Conservation (phyloP, 2,329 filamentous ascomycete genomes). For the Juglanconis sp. region DNA sequence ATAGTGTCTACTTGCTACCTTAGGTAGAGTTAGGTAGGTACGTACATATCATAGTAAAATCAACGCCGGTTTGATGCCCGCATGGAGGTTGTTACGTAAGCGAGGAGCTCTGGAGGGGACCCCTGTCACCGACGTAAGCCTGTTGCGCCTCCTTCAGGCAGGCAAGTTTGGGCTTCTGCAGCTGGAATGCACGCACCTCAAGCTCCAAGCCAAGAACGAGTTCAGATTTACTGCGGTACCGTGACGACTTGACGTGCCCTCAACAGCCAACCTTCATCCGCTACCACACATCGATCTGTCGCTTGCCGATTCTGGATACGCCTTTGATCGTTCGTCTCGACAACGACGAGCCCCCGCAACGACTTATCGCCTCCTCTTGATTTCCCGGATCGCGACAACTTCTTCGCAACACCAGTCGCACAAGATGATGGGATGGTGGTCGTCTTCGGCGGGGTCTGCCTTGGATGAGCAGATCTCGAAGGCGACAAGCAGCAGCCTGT, state of each 20-base stretch:
- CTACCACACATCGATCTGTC: neutral
- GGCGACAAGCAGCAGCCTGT: constrained; percentile 92
- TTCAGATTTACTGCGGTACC: neutral
- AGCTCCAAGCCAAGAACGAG: neutral
- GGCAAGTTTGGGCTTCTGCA: neutral
- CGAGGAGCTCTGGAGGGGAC: neutral
- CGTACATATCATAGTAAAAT: no score
- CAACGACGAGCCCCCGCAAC: neutral
- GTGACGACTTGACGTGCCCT: neutral
- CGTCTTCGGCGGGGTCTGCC: constrained; percentile 82
- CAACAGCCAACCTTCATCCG: neutral
- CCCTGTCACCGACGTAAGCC: constrained; percentile 14
- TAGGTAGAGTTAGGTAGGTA: no score
- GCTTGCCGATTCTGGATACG: neutral
- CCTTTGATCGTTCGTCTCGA: neutral
- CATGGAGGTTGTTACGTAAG: neutral
- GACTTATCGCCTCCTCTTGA: neutral
- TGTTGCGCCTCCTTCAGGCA: neutral
- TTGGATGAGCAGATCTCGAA: constrained; percentile 96
- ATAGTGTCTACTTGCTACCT: no score
- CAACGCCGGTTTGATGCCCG: no score
- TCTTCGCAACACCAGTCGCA: neutral
- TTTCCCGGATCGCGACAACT: neutral
- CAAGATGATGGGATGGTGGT: constrained; percentile 91
- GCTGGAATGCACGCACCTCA: neutral